Base-by-base conservation (phyloP, 306 rosid species). In the Quercus berberidifolia region DNA sequence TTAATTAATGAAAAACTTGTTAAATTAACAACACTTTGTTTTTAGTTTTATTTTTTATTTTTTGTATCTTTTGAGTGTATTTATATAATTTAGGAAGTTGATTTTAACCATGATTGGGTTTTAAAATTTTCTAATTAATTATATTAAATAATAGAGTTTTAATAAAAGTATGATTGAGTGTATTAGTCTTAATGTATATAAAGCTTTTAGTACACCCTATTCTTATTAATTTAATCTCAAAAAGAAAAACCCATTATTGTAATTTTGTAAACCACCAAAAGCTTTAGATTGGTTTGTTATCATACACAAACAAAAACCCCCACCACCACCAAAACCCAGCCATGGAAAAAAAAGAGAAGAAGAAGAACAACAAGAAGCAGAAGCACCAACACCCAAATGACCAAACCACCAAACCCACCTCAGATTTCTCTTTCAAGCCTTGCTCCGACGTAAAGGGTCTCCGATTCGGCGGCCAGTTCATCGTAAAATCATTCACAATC, bases 401-500 rank as follows among this genome's bases (percentile, higher is more conserved):
- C 77, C 98, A 93, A 84, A 85, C 86, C 75, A 76, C 90, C 17
- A 91, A 89, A 73, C 77, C 89, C 25, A 49, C 89, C 43, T 88
- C 98, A 17, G 98, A 96, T 88, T 91, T 96, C 88, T 91, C 96
- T 26, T 96, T 96, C 92, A 96, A 93, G 76, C 93, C 96, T 17
- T 78, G 74, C 83, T 89, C 96, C 1, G 96, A 96, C 1, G 99
- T 96, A 7, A 96, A 96, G 72, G 99, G 99, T 19, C 89, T 96
- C 67, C 78, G 97, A 55, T 96, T 96, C 28, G 99, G 99, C 19
- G 96, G 97, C 69, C 99, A 96, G n/a, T 90, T 93, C 98, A 78
- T 96, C 54, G 94, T 93, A 6, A 96, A 93, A 81, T 96, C 99
- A 41, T 96, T 96, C 88, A 89, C 99, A 63, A 83, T 96, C 83